These are phyloP conservation scores for Solanum hybrid DNA, from an alignment of 305 asterid genomes.

Conservation along the genomic window DNA sequence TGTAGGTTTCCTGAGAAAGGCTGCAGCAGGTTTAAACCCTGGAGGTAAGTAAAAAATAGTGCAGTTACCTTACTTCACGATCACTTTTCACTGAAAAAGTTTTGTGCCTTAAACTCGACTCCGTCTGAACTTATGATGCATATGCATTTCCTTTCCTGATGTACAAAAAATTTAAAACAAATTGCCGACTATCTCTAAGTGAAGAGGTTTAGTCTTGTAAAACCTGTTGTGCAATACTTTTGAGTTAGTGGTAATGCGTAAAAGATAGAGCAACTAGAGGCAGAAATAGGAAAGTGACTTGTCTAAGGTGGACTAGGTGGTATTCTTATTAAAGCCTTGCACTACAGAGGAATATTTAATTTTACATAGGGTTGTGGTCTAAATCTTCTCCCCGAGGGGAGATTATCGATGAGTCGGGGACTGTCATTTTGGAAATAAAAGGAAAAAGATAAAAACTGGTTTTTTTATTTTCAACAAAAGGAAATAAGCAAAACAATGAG, in stretches of 20 bases:
- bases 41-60: slow-evolving; percentile 52
- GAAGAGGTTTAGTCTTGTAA: neutral
- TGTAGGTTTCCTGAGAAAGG: slow-evolving; percentile 53
- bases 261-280: neutral
- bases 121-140: neutral
- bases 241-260: neutral
- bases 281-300: neutral
- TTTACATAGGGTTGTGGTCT: neutral
- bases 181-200: neutral
- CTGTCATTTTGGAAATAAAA: neutral
- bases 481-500: neutral
- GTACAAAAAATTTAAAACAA: neutral
- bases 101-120: neutral
- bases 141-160: neutral
- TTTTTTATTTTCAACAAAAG: neutral
- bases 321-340: neutral
- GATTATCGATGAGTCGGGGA: neutral
- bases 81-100: neutral
- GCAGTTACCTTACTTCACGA: neutral
- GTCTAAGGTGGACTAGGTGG: neutral
- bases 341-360: neutral
- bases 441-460: neutral
- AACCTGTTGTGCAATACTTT: neutral
- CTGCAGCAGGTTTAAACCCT: slow-evolving; percentile 73
- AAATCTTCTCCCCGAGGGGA: neutral